phyloP scores from a whole-genome alignment of 306 rosid species.

The Corylus avellana region DNA sequence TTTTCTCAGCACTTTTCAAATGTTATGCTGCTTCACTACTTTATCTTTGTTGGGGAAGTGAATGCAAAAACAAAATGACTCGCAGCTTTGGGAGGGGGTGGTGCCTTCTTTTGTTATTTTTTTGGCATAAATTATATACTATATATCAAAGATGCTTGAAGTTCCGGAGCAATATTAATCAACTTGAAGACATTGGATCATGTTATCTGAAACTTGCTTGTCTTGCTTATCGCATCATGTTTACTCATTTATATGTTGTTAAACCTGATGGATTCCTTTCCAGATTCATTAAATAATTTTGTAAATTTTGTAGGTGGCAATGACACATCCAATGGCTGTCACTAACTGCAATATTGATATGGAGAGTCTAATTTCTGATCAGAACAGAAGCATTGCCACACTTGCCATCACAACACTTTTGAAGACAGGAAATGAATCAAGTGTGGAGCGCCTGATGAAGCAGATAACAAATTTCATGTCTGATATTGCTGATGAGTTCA shows the following conservation, averaged over 20 bases:
- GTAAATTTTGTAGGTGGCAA: constrained; percentile 78
- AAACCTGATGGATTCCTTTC: neutral
- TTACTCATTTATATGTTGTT: neutral
- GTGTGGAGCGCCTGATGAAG: constrained; percentile 98
- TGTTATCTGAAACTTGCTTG: neutral
- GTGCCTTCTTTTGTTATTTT: neutral
- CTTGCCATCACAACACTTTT: constrained; percentile 97
- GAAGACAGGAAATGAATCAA: constrained; percentile 97
- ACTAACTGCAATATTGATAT: constrained; percentile 98
- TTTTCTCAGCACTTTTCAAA: constrained; percentile 11
- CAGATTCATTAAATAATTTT: constrained; percentile 11
- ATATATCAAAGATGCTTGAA: neutral
- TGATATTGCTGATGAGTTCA: constrained; percentile 97
- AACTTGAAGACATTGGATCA: neutral
- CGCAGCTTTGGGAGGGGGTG: neutral
- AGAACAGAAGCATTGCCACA: constrained; percentile 98
- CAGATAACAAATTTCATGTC: constrained; percentile 99
- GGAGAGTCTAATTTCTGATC: constrained; percentile 96
- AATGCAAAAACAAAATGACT: neutral
- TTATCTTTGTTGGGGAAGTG: neutral
- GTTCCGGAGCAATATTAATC: neutral
- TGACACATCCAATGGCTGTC: constrained; percentile 99
- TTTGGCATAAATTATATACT: neutral
- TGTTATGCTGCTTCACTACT: neutral
- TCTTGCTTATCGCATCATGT: neutral